These are phyloP conservation scores for Candida sakaeoensis DNA, from an alignment of 805 yeast genomes.

Conservation along the genomic window DNA sequence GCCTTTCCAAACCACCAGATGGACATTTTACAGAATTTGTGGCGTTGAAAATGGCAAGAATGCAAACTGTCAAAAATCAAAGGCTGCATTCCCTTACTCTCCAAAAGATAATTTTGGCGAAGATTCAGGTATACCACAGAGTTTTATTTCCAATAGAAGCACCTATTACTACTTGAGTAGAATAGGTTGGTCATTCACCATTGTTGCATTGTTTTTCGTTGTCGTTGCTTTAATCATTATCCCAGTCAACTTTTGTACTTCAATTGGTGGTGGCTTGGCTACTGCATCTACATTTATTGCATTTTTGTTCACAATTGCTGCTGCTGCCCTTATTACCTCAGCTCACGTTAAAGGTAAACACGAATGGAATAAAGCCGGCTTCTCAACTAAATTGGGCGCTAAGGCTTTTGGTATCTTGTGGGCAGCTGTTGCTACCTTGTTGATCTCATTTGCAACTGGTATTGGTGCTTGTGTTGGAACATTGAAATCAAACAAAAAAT, in stretches of 20 bases:
- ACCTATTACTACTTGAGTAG: slow-evolving; percentile 65
- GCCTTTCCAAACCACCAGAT: slow-evolving; percentile 15
- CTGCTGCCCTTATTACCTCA: slow-evolving; percentile 51
- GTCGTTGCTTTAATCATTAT: slow-evolving; percentile 30
- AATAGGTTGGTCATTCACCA: slow-evolving; percentile 24
- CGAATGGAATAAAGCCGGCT: slow-evolving; percentile 43
- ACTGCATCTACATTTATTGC: slow-evolving; percentile 18
- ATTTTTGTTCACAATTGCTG: slow-evolving; percentile 40
- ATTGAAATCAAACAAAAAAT: not conserved
- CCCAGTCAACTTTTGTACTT: slow-evolving; percentile 7
- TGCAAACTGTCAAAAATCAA: slow-evolving; percentile 16
- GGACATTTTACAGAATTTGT: slow-evolving; percentile 28
- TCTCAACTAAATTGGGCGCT: slow-evolving; percentile 41
- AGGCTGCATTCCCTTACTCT: slow-evolving; percentile 30
- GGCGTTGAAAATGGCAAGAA: slow-evolving; percentile 16
- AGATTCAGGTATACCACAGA: slow-evolving; percentile 40
- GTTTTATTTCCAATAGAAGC: slow-evolving; percentile 46
- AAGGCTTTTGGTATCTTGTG: slow-evolving; percentile 61
- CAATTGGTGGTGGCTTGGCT: slow-evolving; percentile 6
- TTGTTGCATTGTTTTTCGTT: slow-evolving; percentile 61
- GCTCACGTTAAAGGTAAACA: slow-evolving; percentile 52
- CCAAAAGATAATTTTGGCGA: slow-evolving; percentile 25
- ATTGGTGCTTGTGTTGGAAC: slow-evolving; percentile 9
- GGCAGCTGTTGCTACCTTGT: slow-evolving; percentile 35
- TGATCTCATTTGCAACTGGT: slow-evolving; percentile 10